Conservation (phyloP, 257 asterid species). For the Ocimum tenuiflorum region DNA sequence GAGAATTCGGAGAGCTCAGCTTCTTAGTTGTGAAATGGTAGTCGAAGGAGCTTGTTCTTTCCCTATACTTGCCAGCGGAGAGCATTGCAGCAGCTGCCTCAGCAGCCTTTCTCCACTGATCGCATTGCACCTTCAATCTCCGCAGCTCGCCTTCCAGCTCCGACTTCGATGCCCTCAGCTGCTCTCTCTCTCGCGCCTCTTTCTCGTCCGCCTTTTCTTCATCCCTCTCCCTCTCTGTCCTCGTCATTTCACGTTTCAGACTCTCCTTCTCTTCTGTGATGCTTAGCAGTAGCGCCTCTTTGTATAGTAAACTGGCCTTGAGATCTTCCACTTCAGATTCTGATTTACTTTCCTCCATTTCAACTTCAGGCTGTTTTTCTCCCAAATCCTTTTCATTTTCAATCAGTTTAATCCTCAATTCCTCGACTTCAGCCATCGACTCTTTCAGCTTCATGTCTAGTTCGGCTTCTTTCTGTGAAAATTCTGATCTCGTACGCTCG, state of each 20-base stretch:
- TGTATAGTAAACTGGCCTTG: constrained; percentile 33
- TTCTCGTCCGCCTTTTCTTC: constrained; percentile 45
- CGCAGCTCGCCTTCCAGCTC: constrained; percentile 69
- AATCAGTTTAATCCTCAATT: constrained; percentile 30
- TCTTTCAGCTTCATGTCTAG: constrained; percentile 37
- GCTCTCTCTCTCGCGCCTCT: constrained; percentile 42
- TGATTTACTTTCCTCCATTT: constrained; percentile 21
- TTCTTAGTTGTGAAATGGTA: constrained; percentile 37
- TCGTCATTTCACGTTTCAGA: constrained; percentile 48
- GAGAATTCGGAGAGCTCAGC: constrained; percentile 39
- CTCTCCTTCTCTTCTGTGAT: constrained; percentile 49
- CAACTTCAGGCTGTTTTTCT: constrained; percentile 9
- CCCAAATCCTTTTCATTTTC: constrained; percentile 28
- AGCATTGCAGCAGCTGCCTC: constrained; percentile 79
- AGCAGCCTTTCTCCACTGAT: constrained; percentile 93
- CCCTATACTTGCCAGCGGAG: constrained; percentile 42
- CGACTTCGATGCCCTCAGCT: constrained; percentile 54
- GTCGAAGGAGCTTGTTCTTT: constrained; percentile 43
- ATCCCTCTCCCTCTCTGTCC: constrained; percentile 27
- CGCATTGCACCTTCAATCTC: constrained; percentile 68
- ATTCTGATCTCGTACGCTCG: constrained; percentile 50
- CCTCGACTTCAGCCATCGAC: constrained; percentile 40
- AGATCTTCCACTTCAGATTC: constrained; percentile 37
- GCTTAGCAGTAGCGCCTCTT: constrained; percentile 39
- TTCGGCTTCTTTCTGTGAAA: constrained; percentile 39